phyloP scores from a whole-genome alignment of 495 filamentous ascomycete species.

The Neurospora sp. region DNA sequence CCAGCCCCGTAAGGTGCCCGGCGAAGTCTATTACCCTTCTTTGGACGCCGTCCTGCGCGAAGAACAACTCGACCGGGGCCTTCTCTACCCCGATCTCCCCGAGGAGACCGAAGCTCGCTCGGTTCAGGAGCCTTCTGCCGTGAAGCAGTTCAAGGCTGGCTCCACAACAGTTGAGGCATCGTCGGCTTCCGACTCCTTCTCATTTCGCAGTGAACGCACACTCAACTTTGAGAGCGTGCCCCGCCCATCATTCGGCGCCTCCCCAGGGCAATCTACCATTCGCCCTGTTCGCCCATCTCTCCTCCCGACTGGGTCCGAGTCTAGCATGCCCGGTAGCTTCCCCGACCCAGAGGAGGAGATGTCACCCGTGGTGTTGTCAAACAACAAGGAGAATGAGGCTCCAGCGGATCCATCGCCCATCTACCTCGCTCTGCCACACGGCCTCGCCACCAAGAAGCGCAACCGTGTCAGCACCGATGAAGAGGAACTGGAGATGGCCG shows the following conservation, averaged over 20 bases:
- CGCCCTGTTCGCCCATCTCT: conserved; percentile 48
- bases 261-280: conserved; percentile 45
- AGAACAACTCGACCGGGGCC: conserved; percentile 13
- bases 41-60: conserved; percentile 22
- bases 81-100: conserved; percentile 35
- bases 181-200: conserved; percentile 44
- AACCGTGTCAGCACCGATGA: conserved; percentile 44
- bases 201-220: conserved; percentile 49
- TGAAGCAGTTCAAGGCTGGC: conserved; percentile 14
- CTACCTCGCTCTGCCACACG: conserved; percentile 45
- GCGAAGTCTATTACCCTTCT: conserved; percentile 25
- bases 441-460: conserved; percentile 66
- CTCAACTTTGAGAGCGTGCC: conserved; percentile 34
- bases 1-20: conserved; percentile 13
- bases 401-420: conserved; percentile 11
- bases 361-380: background rate
- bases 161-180: conserved; percentile 10
- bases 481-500: conserved; percentile 33
- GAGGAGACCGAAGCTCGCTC: conserved; percentile 13
- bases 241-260: conserved; percentile 37
- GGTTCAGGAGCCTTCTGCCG: conserved; percentile 5
- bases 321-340: conserved; percentile 42
- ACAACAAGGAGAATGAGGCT: conserved; percentile 40
- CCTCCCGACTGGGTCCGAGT: conserved; percentile 16
- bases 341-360: conserved; percentile 12